phyloP scores from a whole-genome alignment of 2,329 filamentous ascomycete genomes.

The Neoascochyta sp. region DNA sequence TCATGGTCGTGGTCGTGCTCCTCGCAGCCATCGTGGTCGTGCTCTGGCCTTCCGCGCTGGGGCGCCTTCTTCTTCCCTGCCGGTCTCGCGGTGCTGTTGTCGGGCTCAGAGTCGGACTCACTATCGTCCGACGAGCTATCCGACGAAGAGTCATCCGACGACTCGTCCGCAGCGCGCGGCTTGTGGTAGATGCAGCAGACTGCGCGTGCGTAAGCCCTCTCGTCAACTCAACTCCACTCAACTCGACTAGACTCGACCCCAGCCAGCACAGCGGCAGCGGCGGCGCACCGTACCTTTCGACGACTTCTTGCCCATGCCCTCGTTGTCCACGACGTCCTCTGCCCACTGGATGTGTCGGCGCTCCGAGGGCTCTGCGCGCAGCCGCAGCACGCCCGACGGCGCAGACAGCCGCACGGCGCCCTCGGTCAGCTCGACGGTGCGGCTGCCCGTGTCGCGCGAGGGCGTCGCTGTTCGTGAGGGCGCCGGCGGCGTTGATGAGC shows the following conservation, averaged over 20 bases:
- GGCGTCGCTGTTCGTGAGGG: conserved; percentile 21
- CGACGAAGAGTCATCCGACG: conserved; percentile 64
- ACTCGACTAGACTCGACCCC: too few relatives aligned
- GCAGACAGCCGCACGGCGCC: conserved; percentile 33
- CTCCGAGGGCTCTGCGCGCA: conserved; percentile 43
- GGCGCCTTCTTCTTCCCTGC: conserved; percentile 24
- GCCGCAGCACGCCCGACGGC: conserved; percentile 37
- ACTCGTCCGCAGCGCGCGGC: conserved; percentile 66
- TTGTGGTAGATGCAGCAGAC: conserved; percentile 99
- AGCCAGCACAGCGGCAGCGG: too few relatives aligned
- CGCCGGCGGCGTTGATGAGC: conserved; percentile 18
- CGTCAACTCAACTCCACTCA: too few relatives aligned
- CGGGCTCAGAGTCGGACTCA: conserved; percentile 54
- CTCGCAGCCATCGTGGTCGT: conserved; percentile 14
- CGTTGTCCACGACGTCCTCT: conserved; percentile 90
- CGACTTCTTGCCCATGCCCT: conserved; percentile 87
- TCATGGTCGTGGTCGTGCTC: conserved; percentile 37
- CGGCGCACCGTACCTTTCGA: conserved; percentile 69
- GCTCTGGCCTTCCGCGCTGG: conserved; percentile 25
- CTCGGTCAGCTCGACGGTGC: conserved; percentile 22
- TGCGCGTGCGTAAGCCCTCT: conserved; percentile 44
- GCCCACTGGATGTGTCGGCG: conserved; percentile 80
- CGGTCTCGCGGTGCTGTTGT: conserved; percentile 48
- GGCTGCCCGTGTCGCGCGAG: conserved; percentile 18
- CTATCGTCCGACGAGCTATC: conserved; percentile 49